These are phyloP conservation scores for Dryas alaskensis DNA, from an alignment of 306 rosid species.

Conservation along the genomic window DNA sequence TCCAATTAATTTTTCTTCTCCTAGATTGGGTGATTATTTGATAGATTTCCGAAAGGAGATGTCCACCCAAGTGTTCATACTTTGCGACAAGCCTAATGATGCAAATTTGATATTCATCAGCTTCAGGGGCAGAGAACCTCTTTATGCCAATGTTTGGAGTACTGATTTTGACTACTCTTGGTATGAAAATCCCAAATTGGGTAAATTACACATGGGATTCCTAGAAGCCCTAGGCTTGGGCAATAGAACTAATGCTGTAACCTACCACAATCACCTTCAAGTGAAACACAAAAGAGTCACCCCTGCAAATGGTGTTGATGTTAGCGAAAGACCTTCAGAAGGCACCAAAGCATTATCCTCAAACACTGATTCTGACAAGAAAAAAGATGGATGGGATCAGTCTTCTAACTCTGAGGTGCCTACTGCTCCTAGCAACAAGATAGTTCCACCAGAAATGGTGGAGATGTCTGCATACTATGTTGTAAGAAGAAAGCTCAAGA, in stretches of 20 bases:
- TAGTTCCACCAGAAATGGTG: constrained; percentile 34
- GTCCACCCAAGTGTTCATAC: constrained; percentile 62
- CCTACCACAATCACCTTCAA: constrained; percentile 44
- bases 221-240: constrained; percentile 81
- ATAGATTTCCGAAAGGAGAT: constrained; percentile 52
- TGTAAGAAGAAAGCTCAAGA: constrained; percentile 47
- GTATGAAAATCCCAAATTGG: constrained; percentile 63
- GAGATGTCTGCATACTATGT: constrained; percentile 55
- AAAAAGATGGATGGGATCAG: constrained; percentile 9
- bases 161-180: constrained; percentile 82
- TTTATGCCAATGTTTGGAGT: constrained; percentile 68
- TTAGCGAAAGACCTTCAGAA: constrained; percentile 10
- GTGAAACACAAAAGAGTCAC: constrained; percentile 4
- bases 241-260: constrained; percentile 36
- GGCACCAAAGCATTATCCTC: constrained; percentile 27
- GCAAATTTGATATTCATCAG: constrained; percentile 66
- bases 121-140: constrained; percentile 78
- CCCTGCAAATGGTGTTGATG: constrained; percentile 17
- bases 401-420: neutral
- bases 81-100: constrained; percentile 60
- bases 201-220: constrained; percentile 78
- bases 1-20: neutral
- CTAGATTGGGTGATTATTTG: neutral
- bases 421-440: neutral
- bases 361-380: neutral